phyloP scores from a whole-genome alignment of 139 green algal genomes.

The Closterium sp. region DNA sequence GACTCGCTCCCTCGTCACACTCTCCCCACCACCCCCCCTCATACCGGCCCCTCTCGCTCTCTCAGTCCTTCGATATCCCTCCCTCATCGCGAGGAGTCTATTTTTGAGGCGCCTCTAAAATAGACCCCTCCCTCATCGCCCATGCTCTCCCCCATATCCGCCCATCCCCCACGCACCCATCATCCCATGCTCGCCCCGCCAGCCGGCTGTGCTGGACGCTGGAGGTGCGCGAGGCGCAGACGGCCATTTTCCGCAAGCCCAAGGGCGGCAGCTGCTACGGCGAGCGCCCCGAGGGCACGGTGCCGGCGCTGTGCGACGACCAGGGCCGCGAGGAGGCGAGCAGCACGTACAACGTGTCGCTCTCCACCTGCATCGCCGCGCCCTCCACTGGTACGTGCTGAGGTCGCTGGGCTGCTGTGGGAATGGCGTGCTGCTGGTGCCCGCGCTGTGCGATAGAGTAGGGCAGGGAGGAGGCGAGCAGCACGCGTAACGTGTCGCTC shows the following conservation, averaged over 20 bases:
- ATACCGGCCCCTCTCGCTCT: not conserved
- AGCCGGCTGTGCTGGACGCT: slow-evolving; percentile 29
- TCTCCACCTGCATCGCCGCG: not conserved
- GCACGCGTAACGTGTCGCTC: no score
- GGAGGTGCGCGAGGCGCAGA: not conserved
- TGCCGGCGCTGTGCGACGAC: slow-evolving; percentile 7
- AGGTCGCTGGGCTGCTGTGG: not conserved
- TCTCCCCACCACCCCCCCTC: not conserved
- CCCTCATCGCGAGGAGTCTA: no score
- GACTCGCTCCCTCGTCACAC: not conserved
- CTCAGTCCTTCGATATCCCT: not conserved
- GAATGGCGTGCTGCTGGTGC: no score
- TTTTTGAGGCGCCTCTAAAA: no score
- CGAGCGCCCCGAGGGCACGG: not conserved
- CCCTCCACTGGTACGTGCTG: not conserved
- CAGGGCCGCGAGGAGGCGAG: not conserved
- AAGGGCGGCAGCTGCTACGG: not conserved
- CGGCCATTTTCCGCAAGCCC: slow-evolving; percentile 23
- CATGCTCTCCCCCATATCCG: not conserved
- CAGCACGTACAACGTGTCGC: not conserved
- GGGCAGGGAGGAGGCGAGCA: no score
- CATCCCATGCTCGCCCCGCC: no score
- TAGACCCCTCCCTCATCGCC: not conserved
- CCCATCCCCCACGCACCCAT: not conserved
- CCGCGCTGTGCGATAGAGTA: no score